Conservation (phyloP, 1,139 yeast species). For the Citeromyces hawaiiensis region DNA sequence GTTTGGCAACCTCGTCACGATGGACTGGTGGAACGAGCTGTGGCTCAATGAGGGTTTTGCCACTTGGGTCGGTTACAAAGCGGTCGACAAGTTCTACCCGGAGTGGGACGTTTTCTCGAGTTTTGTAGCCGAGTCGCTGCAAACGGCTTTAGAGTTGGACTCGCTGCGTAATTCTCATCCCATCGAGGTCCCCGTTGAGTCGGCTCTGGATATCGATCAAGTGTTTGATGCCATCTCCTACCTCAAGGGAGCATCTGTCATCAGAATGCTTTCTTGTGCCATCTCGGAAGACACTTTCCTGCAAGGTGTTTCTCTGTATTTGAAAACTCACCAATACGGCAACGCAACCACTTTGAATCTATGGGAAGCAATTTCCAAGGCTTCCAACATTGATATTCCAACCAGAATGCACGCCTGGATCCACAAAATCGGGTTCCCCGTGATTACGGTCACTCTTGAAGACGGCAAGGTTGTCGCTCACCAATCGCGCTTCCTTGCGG, state of each 20-base stretch:
- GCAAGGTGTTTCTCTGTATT: slow-evolving; percentile 38
- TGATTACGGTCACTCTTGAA: slow-evolving; percentile 21
- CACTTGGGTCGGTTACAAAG: slow-evolving; percentile 42
- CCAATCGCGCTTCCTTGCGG: slow-evolving; percentile 42
- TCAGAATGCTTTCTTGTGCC: slow-evolving; percentile 39
- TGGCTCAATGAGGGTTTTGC: slow-evolving; percentile 58
- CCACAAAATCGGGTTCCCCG: slow-evolving; percentile 37
- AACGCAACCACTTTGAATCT: slow-evolving; percentile 41
- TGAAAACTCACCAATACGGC: slow-evolving; percentile 31
- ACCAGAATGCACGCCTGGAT: slow-evolving; percentile 39
- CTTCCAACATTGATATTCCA: slow-evolving; percentile 29
- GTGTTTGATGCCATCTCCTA: slow-evolving; percentile 45
- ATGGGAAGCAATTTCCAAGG: slow-evolving; percentile 36
- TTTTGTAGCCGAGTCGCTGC: slow-evolving; percentile 37
- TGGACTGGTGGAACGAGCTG: slow-evolving; percentile 54
- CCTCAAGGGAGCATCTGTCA: slow-evolving; percentile 41
- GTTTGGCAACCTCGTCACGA: slow-evolving; percentile 51
- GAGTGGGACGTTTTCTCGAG: slow-evolving; percentile 46
- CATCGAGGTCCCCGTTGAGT: slow-evolving; percentile 40
- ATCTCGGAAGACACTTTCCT: slow-evolving; percentile 36
- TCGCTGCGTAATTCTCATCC: slow-evolving; percentile 44
- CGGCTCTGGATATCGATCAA: slow-evolving; percentile 43
- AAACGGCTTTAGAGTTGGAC: slow-evolving; percentile 37
- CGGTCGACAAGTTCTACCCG: slow-evolving; percentile 37
- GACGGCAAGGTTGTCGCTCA: slow-evolving; percentile 22